phyloP scores from a whole-genome alignment of 306 rosid species.

The Arachis hypogaea region DNA sequence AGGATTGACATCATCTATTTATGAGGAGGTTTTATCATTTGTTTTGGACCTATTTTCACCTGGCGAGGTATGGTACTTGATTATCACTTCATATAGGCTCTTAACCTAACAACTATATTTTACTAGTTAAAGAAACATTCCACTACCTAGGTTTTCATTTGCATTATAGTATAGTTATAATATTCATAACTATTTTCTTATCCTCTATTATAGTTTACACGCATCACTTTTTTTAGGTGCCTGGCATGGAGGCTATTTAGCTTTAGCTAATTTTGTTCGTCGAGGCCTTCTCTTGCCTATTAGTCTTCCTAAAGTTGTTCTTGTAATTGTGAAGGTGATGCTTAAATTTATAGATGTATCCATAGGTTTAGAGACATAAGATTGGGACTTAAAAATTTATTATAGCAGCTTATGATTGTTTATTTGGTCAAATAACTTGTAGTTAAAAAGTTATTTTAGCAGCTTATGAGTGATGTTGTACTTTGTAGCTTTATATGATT shows the following conservation, averaged over 20 bases:
- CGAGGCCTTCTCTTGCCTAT: too few relatives aligned
- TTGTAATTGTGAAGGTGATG: constrained; percentile 85
- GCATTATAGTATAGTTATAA: constrained; percentile 18
- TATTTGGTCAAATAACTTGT: constrained; percentile 26
- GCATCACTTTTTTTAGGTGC: constrained; percentile 66
- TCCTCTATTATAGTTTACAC: constrained; percentile 33
- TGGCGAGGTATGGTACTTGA: constrained; percentile 70
- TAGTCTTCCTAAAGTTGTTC: constrained; percentile 77
- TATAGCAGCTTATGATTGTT: constrained; percentile 25
- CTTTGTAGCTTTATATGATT: too few relatives aligned
- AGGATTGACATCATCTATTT: constrained; percentile 75
- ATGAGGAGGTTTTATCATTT: constrained; percentile 88
- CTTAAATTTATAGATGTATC: constrained; percentile 28
- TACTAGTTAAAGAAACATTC: neutral
- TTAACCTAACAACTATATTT: neutral
- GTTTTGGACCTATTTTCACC: constrained; percentile 89
- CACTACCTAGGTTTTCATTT: constrained; percentile 13
- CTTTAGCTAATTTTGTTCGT: too few relatives aligned
- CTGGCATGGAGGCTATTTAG: constrained; percentile 91
- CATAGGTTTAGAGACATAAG: neutral
- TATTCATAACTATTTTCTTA: constrained; percentile 16
- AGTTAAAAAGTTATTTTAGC: too few relatives aligned
- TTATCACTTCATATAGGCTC: constrained; percentile 35
- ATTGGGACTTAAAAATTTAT: constrained; percentile 21
- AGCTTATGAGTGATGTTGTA: too few relatives aligned